These are phyloP conservation scores for Cubamyces lactineus DNA, from an alignment of 768 basidiomycete species.

Conservation along the genomic window DNA sequence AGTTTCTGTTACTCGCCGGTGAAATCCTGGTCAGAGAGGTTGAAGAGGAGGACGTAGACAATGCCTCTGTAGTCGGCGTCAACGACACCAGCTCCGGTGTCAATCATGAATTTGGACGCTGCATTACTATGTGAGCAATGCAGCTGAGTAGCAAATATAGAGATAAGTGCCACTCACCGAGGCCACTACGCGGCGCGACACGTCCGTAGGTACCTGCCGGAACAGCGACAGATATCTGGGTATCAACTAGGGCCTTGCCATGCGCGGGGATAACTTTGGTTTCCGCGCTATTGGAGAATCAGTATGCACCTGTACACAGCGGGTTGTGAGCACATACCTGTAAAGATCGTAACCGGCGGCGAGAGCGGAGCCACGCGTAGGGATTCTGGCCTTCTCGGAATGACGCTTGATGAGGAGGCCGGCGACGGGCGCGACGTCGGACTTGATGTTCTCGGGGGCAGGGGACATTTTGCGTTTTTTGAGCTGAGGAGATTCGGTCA, in stretches of 20 bases:
- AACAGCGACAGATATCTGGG: conserved; percentile 91
- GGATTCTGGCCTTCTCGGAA: conserved; percentile 79
- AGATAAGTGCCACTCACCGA: conserved; percentile 59
- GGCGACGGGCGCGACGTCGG: conserved; percentile 42
- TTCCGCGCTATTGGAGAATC: conserved; percentile 65
- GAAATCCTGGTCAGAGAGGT: conserved; percentile 89
- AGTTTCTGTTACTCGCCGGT: conserved; percentile 51
- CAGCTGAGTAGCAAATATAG: background rate
- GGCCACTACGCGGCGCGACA: conserved; percentile 92
- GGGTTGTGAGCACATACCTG: conserved; percentile 53
- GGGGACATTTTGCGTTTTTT: conserved; percentile 70
- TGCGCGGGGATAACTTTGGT: conserved; percentile 80
- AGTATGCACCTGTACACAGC: background rate
- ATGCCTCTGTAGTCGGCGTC: conserved; percentile 96
- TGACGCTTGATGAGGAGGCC: conserved; percentile 83
- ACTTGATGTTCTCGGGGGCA: conserved; percentile 30
- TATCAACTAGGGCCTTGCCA: conserved; percentile 91
- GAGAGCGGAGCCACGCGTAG: conserved; percentile 83
- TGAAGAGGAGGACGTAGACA: conserved; percentile 92
- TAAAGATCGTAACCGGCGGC: conserved; percentile 97
- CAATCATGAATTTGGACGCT: conserved; percentile 98
- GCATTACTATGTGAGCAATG: conserved; percentile 5
- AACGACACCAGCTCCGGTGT: conserved; percentile 96
- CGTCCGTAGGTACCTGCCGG: conserved; percentile 95
- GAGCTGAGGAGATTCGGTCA: conserved; percentile 24